Evolutionary conservation across 306 rosid genomes (phyloP), one percentile per base, ranked within the genome.

Genomic region (Gynostemma pentaphyllum): DNA sequence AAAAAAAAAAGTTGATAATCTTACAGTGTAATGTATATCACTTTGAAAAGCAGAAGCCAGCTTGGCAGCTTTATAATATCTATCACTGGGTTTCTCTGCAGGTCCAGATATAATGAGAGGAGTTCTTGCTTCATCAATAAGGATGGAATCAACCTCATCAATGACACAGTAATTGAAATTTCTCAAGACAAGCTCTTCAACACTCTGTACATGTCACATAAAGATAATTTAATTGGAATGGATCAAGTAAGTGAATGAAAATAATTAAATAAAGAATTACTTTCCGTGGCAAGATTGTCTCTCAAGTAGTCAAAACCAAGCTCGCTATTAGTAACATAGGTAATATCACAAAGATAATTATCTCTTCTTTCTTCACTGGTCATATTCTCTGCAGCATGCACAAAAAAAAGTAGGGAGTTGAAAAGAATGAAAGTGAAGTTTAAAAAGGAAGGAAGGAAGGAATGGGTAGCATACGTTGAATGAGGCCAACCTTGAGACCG

Each of bases 221-320:
- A 70, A 75, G 78, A 23, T 54, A 52, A 45, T 70, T 62, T 65
- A 5, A 70, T 61, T 13, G 56, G 53, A 49, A 48, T 19, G 45
- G 67, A 77, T 34, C 22, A 68, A 26, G 39, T 56, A 55, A 74
- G 37, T 68, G 32, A 57, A 22, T 34, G 57, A 66, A 75, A 77
- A 52, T 40, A 26, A 73, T 71, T 65, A 68, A 37, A 76, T 68
- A 85, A 80, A 83, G 76, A 80, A 83, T 79, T 81, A 92, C 98
- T 88, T 92, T 92, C 98, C 98, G 90, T 92, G 94, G 98, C 98
- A 72, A 92, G 96, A 80, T 92, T 92, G 87, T 92, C 98, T 76
- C 96, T 84, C 81, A 88, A 75, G 86, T 70, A 92, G 82, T 92
- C 98, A 76, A 92, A 92, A 76, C 98, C 98, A 54, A 92, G 98